Percentiles rank a stretch among this genome's conserved stretches.
Evolutionary conservation across 2,329 filamentous ascomycete species (phyloP).

Genomic region (Dendrostoma leiphaemia): DNA sequence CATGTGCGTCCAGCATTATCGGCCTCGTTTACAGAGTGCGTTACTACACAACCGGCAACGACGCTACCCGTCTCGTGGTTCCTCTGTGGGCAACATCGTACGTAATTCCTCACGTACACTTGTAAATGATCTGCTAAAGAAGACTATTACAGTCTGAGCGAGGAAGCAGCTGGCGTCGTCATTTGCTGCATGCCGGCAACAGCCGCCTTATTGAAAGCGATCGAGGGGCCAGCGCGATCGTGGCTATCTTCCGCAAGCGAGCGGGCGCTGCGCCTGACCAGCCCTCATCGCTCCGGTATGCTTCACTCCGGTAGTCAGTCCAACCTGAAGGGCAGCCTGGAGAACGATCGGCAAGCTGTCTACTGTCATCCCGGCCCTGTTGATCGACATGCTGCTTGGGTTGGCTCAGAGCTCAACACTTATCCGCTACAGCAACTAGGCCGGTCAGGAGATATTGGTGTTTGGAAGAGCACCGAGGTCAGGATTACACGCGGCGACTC

Average conservation of each 20-base stretch:
- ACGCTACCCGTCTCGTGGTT: neutral
- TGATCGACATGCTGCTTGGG: neutral
- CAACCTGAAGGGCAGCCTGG: neutral
- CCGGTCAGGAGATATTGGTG: neutral
- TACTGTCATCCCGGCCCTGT: neutral
- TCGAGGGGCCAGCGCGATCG: neutral
- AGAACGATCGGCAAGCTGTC: neutral
- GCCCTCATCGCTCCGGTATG: neutral
- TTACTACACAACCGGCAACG: neutral
- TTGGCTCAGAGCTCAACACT: neutral
- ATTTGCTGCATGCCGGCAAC: neutral
- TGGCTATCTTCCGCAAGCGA: neutral
- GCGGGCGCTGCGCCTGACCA: neutral
- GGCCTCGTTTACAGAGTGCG: neutral
- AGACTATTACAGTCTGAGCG: neutral
- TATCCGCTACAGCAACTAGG: neutral
- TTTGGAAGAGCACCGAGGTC: neutral
- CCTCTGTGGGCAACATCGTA: neutral
- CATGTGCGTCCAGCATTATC: neutral
- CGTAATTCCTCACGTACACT: neutral
- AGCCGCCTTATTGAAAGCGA: neutral
- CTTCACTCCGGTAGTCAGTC: neutral
- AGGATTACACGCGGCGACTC: neutral
- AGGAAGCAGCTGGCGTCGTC: neutral
- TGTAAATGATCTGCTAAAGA: neutral